phyloP scores from a whole-genome alignment of 169 alveolate genomes.

The Cryptosporidium parvum region DNA sequence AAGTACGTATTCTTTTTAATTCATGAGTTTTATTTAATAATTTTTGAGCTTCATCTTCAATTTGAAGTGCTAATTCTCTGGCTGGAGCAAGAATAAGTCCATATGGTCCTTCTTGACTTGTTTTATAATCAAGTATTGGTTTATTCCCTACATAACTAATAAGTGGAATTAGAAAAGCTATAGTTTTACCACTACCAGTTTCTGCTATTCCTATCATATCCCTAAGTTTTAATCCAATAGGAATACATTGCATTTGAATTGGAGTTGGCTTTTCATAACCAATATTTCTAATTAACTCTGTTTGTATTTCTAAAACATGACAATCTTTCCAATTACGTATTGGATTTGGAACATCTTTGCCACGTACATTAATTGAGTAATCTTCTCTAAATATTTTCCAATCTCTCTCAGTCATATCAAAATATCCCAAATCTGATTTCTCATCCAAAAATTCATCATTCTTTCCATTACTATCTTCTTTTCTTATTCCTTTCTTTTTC shows the following conservation, averaged over 20 bases:
- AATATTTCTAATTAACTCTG: constrained; percentile 79
- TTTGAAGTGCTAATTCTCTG: constrained; percentile 94
- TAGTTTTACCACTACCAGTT: constrained; percentile 97
- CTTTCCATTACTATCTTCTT: constrained; percentile 17
- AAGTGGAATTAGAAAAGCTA: constrained; percentile 97
- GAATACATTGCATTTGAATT: constrained; percentile 97
- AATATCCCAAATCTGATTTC: background rate
- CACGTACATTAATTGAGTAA: constrained; percentile 90
- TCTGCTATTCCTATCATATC: constrained; percentile 98
- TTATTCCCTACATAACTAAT: constrained; percentile 88
- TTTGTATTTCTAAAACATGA: constrained; percentile 83
- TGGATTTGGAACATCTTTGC: constrained; percentile 93
- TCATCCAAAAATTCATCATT: background rate
- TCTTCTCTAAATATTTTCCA: constrained; percentile 97
- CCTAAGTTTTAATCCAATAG: constrained; percentile 91
- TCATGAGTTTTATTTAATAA: constrained; percentile 80
- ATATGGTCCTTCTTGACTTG: constrained; percentile 95
- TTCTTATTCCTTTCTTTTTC: constrained; percentile 48
- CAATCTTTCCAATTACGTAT: constrained; percentile 93
- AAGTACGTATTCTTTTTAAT: constrained; percentile 84
- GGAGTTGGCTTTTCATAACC: constrained; percentile 93
- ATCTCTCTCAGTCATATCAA: constrained; percentile 92
- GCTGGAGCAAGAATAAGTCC: constrained; percentile 94
- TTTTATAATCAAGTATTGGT: constrained; percentile 92
- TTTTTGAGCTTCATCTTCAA: constrained; percentile 91